phyloP scores from a whole-genome alignment of 1,139 yeast genomes.

The Candida sp. region DNA sequence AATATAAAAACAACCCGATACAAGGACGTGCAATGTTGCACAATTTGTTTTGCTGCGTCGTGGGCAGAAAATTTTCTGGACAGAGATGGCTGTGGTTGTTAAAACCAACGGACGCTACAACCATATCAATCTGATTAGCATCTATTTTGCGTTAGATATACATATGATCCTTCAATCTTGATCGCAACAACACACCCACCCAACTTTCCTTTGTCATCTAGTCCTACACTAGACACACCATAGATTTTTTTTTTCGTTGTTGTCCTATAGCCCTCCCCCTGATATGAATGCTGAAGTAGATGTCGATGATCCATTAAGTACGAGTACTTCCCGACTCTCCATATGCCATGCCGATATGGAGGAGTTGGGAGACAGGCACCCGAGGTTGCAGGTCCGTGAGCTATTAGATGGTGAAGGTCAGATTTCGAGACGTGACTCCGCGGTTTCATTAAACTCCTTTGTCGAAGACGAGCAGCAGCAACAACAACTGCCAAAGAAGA shows the following conservation, averaged over 20 bases:
- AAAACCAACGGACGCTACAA: no score
- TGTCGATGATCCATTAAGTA: conserved; percentile 23
- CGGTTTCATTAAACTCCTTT: conserved; percentile 27
- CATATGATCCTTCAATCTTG: no score
- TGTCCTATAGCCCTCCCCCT: background rate
- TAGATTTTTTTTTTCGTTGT: background rate
- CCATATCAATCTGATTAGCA: no score
- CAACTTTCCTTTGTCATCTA: background rate
- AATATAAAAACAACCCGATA: background rate
- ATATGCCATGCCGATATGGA: conserved; percentile 26
- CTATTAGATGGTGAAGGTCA: conserved; percentile 11
- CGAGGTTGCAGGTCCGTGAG: conserved; percentile 23
- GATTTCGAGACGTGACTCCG: conserved; percentile 25
- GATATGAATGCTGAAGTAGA: conserved; percentile 7
- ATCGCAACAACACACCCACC: no score
- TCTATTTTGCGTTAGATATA: no score
- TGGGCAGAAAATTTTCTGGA: background rate
- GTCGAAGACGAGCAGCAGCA: conserved; percentile 17
- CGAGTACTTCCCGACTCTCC: conserved; percentile 31
- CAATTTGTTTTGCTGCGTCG: background rate
- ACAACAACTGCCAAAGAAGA: conserved; percentile 2
- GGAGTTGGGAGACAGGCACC: conserved; percentile 14
- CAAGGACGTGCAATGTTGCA: background rate
- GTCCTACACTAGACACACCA: no score
- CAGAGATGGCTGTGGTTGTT: background rate